Percentiles rank a stretch among this genome's conserved stretches.
phyloP scores from a whole-genome alignment of 139 green algal genomes.

The Nannochloris sp. region DNA sequence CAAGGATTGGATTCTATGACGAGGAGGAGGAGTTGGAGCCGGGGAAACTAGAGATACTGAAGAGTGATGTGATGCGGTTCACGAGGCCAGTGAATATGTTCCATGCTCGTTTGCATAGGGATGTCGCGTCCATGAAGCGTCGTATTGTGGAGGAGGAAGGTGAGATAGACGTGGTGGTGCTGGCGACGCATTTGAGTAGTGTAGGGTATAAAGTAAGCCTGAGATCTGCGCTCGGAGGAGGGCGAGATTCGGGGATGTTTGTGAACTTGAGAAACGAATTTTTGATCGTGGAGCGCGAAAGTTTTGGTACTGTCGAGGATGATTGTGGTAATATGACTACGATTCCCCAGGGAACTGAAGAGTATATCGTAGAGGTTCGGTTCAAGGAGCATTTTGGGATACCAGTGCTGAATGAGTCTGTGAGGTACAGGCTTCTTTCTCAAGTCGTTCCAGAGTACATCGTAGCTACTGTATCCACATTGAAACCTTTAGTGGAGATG shows the following conservation, averaged over 20 bases:
- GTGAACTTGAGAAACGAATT: slow-evolving; percentile 42
- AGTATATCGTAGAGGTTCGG: slow-evolving; percentile 37
- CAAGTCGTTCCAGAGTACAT: slow-evolving; percentile 43
- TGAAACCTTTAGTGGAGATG: slow-evolving; percentile 40
- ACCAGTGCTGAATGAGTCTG: slow-evolving; percentile 8
- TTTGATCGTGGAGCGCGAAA: slow-evolving; percentile 23
- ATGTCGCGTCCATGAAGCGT: slow-evolving; percentile 25
- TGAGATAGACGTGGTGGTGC: slow-evolving; percentile 24
- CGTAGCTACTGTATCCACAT: slow-evolving; percentile 31
- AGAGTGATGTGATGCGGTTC: too few relatives aligned
- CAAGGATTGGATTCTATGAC: too few relatives aligned
- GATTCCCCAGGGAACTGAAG: slow-evolving; percentile 2
- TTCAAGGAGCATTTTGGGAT: slow-evolving; percentile 46
- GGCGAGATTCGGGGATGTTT: slow-evolving; percentile 28
- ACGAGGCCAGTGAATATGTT: neutral
- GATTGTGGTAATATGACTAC: neutral
- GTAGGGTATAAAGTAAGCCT: slow-evolving; percentile 35
- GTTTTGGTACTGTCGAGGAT: neutral
- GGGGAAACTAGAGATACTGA: too few relatives aligned
- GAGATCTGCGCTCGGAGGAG: slow-evolving; percentile 34
- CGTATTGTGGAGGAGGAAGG: slow-evolving; percentile 35
- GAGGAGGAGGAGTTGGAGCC: too few relatives aligned
- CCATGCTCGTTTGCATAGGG: slow-evolving; percentile 27
- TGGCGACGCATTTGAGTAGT: slow-evolving; percentile 30
- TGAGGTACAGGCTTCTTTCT: slow-evolving; percentile 26